Base-by-base conservation (phyloP, 345 rosid genomes). In the Geranium rotundifolium region DNA sequence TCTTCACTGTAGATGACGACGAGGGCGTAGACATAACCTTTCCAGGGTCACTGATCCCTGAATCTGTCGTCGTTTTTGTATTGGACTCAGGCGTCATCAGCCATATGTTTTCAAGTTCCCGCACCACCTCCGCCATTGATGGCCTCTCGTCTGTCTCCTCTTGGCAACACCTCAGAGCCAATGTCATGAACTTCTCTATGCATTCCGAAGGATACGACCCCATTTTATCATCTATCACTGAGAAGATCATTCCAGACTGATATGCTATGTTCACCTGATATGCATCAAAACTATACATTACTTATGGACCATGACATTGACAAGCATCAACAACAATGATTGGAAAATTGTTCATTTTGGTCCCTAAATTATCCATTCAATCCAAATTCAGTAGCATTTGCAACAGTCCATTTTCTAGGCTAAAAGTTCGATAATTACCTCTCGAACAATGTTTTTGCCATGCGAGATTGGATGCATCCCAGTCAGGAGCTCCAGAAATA, bases 371-470 rank as follows among this genome's bases (percentile, higher is more conserved):
- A 23, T 23, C 27, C 39, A 29, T 17, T 0, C 1, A 31, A 60
- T 39, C 18, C 52, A 60, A 41, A 19, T 30, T 41, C 18, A 18
- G 16, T 16, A 60, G 7, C n/a, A 60, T 23, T 49, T 23, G 41
- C 41, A 30, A 2, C 19, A 29, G 16, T 1, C 12, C 20, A 63
- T 16, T 52, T 17, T 56, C 14, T 57, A 23, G 29, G 17, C 14
- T 19, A 3, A 19, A 10, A 63, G 62, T 17, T 41, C 57, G 66
- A 4, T 57, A 4, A 30, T 63, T 75, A 91, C 99, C 96, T 93
- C 97, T 18, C 96, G 80, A 55, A 90, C 99, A 63, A 93, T 85
- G 86, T 93, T 93, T 73, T 90, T 90, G 16, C 99, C 99, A 69
- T 81, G 97, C 23, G 90, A 81, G 65, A 93, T 90, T 5, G 99